These are phyloP conservation scores for Pyrus bretschneideri DNA, from an alignment of 306 rosid species.

Conservation along the genomic window DNA sequence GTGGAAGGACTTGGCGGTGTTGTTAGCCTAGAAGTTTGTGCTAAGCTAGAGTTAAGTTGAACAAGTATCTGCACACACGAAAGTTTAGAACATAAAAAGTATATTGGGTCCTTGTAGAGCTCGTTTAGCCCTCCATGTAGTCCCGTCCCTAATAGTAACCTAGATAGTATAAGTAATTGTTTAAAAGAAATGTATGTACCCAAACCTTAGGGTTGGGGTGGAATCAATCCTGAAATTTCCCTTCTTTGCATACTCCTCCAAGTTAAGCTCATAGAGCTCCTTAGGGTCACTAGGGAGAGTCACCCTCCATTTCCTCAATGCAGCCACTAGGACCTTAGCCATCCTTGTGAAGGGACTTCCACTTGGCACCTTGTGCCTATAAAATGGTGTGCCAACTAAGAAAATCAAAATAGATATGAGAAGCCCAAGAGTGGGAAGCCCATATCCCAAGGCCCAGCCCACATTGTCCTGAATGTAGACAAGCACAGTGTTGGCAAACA, in stretches of 20 bases:
- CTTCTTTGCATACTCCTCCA: conserved; percentile 35
- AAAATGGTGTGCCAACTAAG: conserved; percentile 59
- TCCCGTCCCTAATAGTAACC: neutral
- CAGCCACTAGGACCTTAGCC: conserved; percentile 58
- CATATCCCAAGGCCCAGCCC: conserved; percentile 92
- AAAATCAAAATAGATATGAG: conserved; percentile 53
- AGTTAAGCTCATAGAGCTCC: conserved; percentile 49
- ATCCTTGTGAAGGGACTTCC: conserved; percentile 50
- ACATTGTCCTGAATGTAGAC: conserved; percentile 84
- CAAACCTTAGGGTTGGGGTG: conserved; percentile 70
- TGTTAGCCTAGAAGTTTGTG: neutral
- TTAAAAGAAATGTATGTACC: too few species aligned
- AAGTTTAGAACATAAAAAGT: neutral
- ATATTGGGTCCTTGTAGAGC: too few species aligned
- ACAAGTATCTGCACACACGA: neutral
- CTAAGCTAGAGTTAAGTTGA: neutral
- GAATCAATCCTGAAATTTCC: conserved; percentile 54
- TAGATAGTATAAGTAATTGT: too few species aligned
- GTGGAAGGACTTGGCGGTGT: neutral
- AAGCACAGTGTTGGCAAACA: conserved; percentile 71
- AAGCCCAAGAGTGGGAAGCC: conserved; percentile 75
- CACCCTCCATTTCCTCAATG: conserved; percentile 50
- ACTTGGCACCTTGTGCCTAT: conserved; percentile 58
- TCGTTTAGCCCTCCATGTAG: neutral
- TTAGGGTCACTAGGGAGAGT: conserved; percentile 51